Base-by-base conservation (phyloP, 1,284 basidiomycete genomes). In the Limonomyces culmigenus region DNA sequence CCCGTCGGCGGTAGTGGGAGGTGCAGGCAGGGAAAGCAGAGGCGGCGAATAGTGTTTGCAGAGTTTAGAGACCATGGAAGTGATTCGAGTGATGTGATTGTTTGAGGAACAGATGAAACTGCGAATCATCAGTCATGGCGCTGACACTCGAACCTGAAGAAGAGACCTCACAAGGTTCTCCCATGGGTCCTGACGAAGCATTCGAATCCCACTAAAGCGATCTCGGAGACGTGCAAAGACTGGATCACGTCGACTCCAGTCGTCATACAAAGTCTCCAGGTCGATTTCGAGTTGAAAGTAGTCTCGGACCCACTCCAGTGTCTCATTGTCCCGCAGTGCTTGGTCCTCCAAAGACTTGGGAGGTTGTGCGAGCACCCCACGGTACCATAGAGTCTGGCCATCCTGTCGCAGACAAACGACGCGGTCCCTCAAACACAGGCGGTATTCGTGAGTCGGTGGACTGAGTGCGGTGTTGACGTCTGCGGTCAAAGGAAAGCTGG, bases 31-130 rank as follows among this genome's bases (percentile, higher is more conserved):
- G 8, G 66, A 62, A 20, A 80, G 46, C 8, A 92, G 54, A 6
- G 72, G 58, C 6, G 72, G 62, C 2, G 84, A 83, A 49, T 75
- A 92, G 20, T 77, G 63, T 29, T 56, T 65, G 50, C 74, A 86
- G 37, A 80, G 65, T 42, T 67, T 59, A 45, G 79, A 78, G 25
- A 95, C 74, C 76, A 96, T 89, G 40, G 80, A 81, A 3, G 85
- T 83, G 49, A 95, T 96, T 1, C 91, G 77, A 2, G 72, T 58
- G 35, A 96, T 98, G 48, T 98, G 93, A 53, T 98, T 98, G 50
- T 97, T 98, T 1, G 91, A 88, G 13, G 91, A 96, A 50, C 93
- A 98, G 44, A 99, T 96, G 59, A 98, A 98, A 6, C 91, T 93
- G 14, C 4, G 20, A 27, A 37, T 8, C 42, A 3, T 18, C 2